Conservation (phyloP, 2,329 filamentous ascomycete species). For the Amesomyces nigricolor region DNA sequence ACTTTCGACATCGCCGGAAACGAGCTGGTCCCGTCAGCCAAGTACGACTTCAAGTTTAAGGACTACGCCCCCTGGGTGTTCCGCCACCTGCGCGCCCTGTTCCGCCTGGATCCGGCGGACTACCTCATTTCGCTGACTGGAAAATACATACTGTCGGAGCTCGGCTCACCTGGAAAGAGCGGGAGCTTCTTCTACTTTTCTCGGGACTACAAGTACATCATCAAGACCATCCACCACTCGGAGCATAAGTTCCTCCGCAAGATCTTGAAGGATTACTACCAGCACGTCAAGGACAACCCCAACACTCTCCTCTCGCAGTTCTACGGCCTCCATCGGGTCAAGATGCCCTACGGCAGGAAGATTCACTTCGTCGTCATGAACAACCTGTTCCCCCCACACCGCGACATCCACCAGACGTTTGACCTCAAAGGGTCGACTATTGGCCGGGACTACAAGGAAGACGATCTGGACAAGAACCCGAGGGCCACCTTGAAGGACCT, state of each 20-base stretch:
- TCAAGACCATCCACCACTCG: constrained; percentile 97
- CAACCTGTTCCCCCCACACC: constrained; percentile 94
- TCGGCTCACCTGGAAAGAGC: constrained; percentile 95
- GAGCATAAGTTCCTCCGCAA: constrained; percentile 85
- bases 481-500: constrained; percentile 92
- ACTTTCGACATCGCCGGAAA: constrained; percentile 98
- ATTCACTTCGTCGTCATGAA: constrained; percentile 99
- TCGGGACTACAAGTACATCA: constrained; percentile 99
- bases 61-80: constrained; percentile 99
- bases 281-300: constrained; percentile 86
- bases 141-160: constrained; percentile 96
- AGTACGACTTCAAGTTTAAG: constrained; percentile 99
- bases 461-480: constrained; percentile 81
- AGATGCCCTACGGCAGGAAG: constrained; percentile 96
- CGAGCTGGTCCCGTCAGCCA: constrained; percentile 92
- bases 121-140: constrained; percentile 97
- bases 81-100: constrained; percentile 78
- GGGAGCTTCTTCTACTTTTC: constrained; percentile 99
- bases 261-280: constrained; percentile 86
- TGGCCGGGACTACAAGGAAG: constrained; percentile 84
- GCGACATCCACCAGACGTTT: constrained; percentile 95
- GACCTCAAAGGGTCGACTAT: constrained; percentile 96
- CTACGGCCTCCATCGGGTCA: constrained; percentile 93
- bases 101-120: constrained; percentile 90
- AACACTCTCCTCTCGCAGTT: constrained; percentile 97